These are phyloP conservation scores for Globisporangium middletonii DNA, from an alignment of 352 stramenopile species.

Conservation along the genomic window DNA sequence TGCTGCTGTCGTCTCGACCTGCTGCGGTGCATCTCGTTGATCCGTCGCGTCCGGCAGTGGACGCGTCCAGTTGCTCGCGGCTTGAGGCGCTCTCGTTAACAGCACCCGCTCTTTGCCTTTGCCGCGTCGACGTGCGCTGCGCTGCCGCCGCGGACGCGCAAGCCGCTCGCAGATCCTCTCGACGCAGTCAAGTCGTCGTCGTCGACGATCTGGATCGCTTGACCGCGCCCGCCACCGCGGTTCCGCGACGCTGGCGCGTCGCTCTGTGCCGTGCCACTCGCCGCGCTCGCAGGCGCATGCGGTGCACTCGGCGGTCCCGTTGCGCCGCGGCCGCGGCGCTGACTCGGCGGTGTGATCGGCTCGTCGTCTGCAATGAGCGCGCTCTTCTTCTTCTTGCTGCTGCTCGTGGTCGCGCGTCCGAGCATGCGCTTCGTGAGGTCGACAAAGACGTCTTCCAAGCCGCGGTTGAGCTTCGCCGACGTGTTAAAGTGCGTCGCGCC, in stretches of 20 bases:
- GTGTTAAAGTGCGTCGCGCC: slow-evolving; percentile 88
- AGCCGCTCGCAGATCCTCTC: slow-evolving; percentile 24
- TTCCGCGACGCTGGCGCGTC: slow-evolving; percentile 18
- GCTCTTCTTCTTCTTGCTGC: slow-evolving; percentile 69
- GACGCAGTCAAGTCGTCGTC: slow-evolving; percentile 29
- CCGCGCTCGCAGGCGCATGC: no score
- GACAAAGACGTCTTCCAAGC: slow-evolving; percentile 89
- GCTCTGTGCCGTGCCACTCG: background rate
- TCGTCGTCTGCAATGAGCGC: slow-evolving; percentile 78
- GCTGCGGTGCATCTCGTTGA: background rate
- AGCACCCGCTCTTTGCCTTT: slow-evolving; percentile 58
- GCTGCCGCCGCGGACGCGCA: slow-evolving; percentile 43
- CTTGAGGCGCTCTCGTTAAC: slow-evolving; percentile 18
- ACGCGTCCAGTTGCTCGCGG: background rate
- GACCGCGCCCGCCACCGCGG: slow-evolving; percentile 40
- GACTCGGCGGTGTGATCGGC: slow-evolving; percentile 23
- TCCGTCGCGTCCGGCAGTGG: background rate
- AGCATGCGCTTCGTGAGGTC: slow-evolving; percentile 86
- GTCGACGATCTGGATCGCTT: slow-evolving; percentile 59
- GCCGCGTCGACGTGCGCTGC: slow-evolving; percentile 30
- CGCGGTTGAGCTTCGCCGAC: slow-evolving; percentile 89
- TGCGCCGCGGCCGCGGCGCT: slow-evolving; percentile 6
- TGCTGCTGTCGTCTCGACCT: background rate
- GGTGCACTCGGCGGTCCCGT: no score
- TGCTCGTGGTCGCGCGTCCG: slow-evolving; percentile 25